A percentile compares a stretch with the other conserved stretches of the same genome.
phyloP scores from a whole-genome alignment of 345 rosid species.

The Citrus sinensis region DNA sequence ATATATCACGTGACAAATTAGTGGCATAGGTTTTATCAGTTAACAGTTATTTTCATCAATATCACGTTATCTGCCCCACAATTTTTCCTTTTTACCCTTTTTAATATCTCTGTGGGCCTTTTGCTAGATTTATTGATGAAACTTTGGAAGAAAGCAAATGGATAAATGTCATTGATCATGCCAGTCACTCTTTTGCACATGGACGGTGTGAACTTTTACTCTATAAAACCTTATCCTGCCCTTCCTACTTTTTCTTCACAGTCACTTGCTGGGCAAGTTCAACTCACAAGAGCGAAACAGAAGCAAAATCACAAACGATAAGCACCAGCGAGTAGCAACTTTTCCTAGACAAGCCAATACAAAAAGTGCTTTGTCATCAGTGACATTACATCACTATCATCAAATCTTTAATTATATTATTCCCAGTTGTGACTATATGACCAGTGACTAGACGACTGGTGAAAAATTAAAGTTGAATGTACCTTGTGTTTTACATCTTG shows the following conservation, averaged over 20 bases:
- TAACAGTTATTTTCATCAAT: neutral
- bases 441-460: neutral
- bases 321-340: conserved; percentile 2
- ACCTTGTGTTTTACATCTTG: neutral
- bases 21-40: neutral
- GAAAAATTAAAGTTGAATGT: conserved; percentile 1
- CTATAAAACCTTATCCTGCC: neutral
- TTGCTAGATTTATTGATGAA: conserved; percentile 1
- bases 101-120: conserved; percentile 6
- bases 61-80: conserved; percentile 4
- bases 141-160: neutral
- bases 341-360: neutral
- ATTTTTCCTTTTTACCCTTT: neutral
- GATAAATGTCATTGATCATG: neutral
- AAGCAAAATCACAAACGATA: conserved; percentile 1
- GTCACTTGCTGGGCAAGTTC: conserved; percentile 4
- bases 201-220: conserved; percentile 4
- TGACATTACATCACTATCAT: neutral
- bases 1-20: neutral
- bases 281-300: neutral
- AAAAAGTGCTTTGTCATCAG: conserved; percentile 6
- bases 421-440: neutral
- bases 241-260: neutral
- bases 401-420: neutral
- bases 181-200: neutral